Evolutionary conservation across 371 early-diverging fungal genomes (phyloP), one percentile per base, ranked within the genome.

Genomic region (Apophysomyces trapeziformis): DNA sequence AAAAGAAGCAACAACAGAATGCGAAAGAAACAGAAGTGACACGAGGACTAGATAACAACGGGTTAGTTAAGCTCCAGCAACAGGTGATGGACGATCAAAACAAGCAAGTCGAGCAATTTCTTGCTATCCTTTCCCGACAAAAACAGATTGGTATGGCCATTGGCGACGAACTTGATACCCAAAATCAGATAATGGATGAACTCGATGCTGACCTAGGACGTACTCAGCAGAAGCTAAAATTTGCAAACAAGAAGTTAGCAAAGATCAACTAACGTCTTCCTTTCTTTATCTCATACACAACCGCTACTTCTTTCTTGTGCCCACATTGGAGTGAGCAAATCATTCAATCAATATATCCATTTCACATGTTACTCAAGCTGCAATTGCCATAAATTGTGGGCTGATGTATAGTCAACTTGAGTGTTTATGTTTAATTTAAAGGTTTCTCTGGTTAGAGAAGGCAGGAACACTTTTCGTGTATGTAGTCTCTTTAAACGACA

Each of bases 121-220:
- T 84, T 41, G 71, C 85, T 8, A 80, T 95, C 9, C 66, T 97
- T 39, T 79, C 83, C 54, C 84, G 94, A 36, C 97, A 96, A 75
- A 87, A 88, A 63, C 87, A 93, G 60, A 84, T 96, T 71, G 96
- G 96, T 3, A 32, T 83, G 44, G 89, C 92, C 21, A 96, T 97
- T 57, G 89, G 92, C 21, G 73, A 93, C 21, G 96, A 96, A 70
- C 80, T 97, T 36, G 96, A 95, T 59, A 70, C 84, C 66, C 96
- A 96, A 66, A 95, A 92, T 71, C 89, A 90, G 61, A 38, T 95
- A 57, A 67, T 97, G 67, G 88, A 89, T n/a, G 94, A 95, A 41
- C 68, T 97, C n/a, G 92, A 92, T 68, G 78, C 81, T 45, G 85
- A 86, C 66, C 86, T 95, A 9, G 90, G 89, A 41, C 76, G 88